Conservation (phyloP, 129 eudicot species). For the Glebionis coronaria region DNA sequence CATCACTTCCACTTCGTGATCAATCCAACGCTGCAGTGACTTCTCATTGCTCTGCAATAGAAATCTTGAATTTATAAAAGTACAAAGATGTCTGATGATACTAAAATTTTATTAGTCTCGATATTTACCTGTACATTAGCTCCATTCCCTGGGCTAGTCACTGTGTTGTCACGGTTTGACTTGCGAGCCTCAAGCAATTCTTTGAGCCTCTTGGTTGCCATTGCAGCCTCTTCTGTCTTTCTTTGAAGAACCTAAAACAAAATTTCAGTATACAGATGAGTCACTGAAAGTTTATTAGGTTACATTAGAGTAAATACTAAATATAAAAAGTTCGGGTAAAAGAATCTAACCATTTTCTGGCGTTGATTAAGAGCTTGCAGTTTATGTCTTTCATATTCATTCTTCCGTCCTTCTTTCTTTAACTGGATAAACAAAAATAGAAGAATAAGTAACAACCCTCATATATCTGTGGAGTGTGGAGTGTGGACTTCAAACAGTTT, state of each 20-base stretch:
- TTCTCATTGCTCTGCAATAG: conserved; percentile 76
- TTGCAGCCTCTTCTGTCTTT: conserved; percentile 99
- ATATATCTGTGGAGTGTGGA: not conserved
- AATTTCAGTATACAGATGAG: not conserved
- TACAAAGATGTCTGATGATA: not conserved
- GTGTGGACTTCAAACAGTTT: conserved; percentile 6
- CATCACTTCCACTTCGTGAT: conserved; percentile 97
- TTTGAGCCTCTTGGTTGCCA: conserved; percentile 97
- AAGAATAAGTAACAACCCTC: not conserved
- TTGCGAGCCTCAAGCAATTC: conserved; percentile 97
- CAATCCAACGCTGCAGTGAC: conserved; percentile 96
- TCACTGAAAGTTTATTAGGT: not conserved
- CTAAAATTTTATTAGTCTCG: not conserved
- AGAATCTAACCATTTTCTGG: conserved; percentile 81
- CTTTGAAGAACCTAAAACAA: conserved; percentile 87
- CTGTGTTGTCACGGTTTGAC: conserved; percentile 84
- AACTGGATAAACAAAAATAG: conserved; percentile 41
- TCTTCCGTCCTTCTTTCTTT: conserved; percentile 92
- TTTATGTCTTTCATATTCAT: conserved; percentile 96
- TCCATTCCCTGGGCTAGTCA: conserved; percentile 69
- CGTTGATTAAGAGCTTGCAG: conserved; percentile 96
- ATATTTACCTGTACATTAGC: conserved; percentile 67
- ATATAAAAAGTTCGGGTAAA: not conserved
- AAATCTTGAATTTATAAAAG: conserved; percentile 16
- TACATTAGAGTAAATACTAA: not conserved